Base-by-base conservation (phyloP, 179 eudicot genomes). In the Drosera spatulata region DNA sequence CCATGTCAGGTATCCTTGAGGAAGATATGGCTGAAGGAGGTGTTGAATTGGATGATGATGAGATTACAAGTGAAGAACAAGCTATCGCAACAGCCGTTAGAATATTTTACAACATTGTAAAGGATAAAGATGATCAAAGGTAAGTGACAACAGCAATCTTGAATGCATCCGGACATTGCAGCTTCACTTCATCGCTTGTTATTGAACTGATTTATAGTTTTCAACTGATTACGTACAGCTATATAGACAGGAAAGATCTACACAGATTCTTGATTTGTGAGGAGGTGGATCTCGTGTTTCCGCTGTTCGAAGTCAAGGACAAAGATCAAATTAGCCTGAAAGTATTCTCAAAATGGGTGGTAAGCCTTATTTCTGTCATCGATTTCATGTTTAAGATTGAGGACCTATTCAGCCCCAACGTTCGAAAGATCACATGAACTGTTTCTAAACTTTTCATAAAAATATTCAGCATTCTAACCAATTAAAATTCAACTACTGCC, bases 271-370 rank as follows among this genome's bases (percentile, higher is more conserved):
- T 78, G 79, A 74, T 74, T 39, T 15, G 43, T 56, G 79, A 74
- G 62, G 79, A 78, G 78, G 82, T 78, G 74, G 56, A 68, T 45
- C 62, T 59, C 12, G 52, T 78, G 44, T 71, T 14, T 41, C 79
- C 73, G 0, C 44, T 41, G 40, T 60, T 78, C 41, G 79, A 78
- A 56, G 69, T 55, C 41, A 60, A 68, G 54, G 79, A 71, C 37
- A 71, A 66, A 55, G 71, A 70, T 7, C 64, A 63, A n/a, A 63
- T 78, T 7, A 66, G 52, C 55, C 7, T 71, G 49, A 68, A n/a
- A 55, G 62, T 72, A 40, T 71, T 78, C 44, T 55, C 66, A 3
- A 53, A 63, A 22, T 78, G 82, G 82, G 82, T 78, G 79, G 82
- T 78, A 71, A 71, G 80, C 33, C 38, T 40, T 14, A 0, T 47